A percentile compares a stretch with the other conserved stretches of the same genome.
Conservation (phyloP, 768 basidiomycete species). For the Botryobasidium botryosum region DNA sequence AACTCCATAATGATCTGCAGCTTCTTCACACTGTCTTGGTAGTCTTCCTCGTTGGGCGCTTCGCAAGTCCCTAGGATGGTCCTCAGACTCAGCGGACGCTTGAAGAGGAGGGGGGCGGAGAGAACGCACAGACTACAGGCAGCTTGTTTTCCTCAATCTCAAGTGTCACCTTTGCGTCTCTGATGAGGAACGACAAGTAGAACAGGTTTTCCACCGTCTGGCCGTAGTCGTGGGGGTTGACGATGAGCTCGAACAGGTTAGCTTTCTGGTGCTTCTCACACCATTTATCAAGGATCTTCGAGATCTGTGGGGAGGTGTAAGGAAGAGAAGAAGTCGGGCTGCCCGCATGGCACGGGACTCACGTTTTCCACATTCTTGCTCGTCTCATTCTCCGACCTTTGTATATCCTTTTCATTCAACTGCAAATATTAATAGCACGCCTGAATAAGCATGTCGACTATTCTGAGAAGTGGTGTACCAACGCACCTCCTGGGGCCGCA, state of each 20-base stretch:
- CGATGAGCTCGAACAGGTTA: slow-evolving; percentile 73
- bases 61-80: slow-evolving; percentile 40
- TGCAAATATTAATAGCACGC: not conserved
- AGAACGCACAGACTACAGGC: slow-evolving; percentile 51
- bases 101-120: slow-evolving; percentile 1
- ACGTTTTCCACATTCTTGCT: slow-evolving; percentile 70
- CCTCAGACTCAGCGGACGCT: not conserved
- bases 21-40: slow-evolving; percentile 44
- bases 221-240: slow-evolving; percentile 80
- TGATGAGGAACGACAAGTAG: slow-evolving; percentile 82
- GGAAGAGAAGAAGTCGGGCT: not conserved
- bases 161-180: slow-evolving; percentile 64
- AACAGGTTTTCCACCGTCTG: slow-evolving; percentile 97
- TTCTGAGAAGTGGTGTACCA: not conserved
- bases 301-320: slow-evolving; percentile 30
- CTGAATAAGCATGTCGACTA: not conserved
- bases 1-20: slow-evolving; percentile 84
- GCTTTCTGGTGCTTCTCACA: slow-evolving; percentile 26
- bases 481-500: slow-evolving; percentile 48
- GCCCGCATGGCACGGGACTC: slow-evolving; percentile 15
- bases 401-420: slow-evolving; percentile 66
- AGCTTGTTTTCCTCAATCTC: slow-evolving; percentile 49
- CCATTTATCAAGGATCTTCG: slow-evolving; percentile 33
- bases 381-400: slow-evolving; percentile 74
- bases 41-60: slow-evolving; percentile 45